These are phyloP conservation scores for Corylus heterophylla DNA, from an alignment of 306 rosid species.

Conservation along the genomic window DNA sequence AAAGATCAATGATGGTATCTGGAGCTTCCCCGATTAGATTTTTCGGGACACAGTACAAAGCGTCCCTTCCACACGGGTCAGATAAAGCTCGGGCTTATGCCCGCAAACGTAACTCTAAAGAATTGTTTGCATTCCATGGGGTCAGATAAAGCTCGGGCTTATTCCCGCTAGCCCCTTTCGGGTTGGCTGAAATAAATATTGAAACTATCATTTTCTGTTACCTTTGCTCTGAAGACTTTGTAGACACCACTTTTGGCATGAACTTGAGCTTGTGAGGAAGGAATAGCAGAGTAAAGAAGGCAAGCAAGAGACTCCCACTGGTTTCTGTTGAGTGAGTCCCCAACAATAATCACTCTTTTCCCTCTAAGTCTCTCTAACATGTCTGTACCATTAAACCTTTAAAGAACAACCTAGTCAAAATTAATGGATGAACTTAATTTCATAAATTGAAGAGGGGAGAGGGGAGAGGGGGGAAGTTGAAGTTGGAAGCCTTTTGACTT, in stretches of 20 bases:
- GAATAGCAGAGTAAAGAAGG: slow-evolving; percentile 41
- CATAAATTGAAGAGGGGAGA: background rate
- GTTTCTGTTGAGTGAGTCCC: slow-evolving; percentile 56
- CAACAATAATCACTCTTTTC: slow-evolving; percentile 44
- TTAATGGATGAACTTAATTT: background rate
- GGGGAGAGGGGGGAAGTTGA: background rate
- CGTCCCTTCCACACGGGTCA: no score
- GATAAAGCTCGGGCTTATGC: no score
- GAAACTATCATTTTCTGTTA: background rate
- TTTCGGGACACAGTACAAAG: no score
- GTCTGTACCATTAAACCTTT: slow-evolving; percentile 37
- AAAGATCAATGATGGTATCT: no score
- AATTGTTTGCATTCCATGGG: no score
- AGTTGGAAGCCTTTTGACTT: background rate
- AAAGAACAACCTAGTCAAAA: background rate
- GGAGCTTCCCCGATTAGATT: no score
- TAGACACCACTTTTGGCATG: slow-evolving; percentile 25
- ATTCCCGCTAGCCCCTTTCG: no score
- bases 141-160: no score
- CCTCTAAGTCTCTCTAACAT: slow-evolving; percentile 49
- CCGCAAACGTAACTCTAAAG: no score
- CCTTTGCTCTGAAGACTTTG: slow-evolving; percentile 42
- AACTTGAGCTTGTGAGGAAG: slow-evolving; percentile 32
- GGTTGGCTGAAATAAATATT: background rate
- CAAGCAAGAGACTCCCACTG: slow-evolving; percentile 56